Percentiles rank a stretch among this genome's conserved stretches.
phyloP scores from a whole-genome alignment of 768 basidiomycete genomes.

The Boletus rubroflammeus region DNA sequence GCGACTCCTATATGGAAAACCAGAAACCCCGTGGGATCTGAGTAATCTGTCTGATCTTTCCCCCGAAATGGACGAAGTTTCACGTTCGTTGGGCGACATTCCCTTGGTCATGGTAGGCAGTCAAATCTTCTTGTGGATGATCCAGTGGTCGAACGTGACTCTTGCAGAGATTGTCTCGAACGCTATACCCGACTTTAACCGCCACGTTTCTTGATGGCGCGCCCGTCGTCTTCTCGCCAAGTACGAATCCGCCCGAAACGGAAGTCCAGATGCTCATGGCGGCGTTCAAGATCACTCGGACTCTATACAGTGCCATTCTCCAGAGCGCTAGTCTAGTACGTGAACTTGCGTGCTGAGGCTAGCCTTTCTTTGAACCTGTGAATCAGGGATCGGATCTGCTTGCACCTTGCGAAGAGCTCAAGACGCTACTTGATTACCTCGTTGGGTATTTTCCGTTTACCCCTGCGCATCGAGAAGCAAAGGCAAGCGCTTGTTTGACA shows the following conservation, averaged over 20 bases:
- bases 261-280: conserved; percentile 60
- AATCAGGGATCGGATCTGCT: conserved; percentile 23
- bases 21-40: conserved; percentile 31
- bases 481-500: conserved; percentile 34
- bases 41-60: conserved; percentile 30
- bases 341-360: neutral
- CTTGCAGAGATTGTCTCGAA: conserved; percentile 60
- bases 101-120: conserved; percentile 26
- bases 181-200: conserved; percentile 74
- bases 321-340: conserved; percentile 40
- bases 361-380: conserved; percentile 7
- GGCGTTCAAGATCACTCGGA: conserved; percentile 53
- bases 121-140: conserved; percentile 13
- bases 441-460: conserved; percentile 81
- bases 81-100: conserved; percentile 14
- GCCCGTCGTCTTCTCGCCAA: conserved; percentile 74
- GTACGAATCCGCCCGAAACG: conserved; percentile 51
- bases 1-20: conserved; percentile 11
- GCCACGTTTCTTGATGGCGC: conserved; percentile 87
- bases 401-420: conserved; percentile 46
- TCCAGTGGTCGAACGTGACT: conserved; percentile 12
- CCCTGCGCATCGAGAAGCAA: conserved; percentile 51
- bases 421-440: conserved; percentile 66
- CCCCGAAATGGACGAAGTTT: conserved; percentile 14
- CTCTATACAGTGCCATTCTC: conserved; percentile 57